phyloP scores from a whole-genome alignment of 2,329 filamentous ascomycete genomes.

The Trichoderma atrobrunneum region DNA sequence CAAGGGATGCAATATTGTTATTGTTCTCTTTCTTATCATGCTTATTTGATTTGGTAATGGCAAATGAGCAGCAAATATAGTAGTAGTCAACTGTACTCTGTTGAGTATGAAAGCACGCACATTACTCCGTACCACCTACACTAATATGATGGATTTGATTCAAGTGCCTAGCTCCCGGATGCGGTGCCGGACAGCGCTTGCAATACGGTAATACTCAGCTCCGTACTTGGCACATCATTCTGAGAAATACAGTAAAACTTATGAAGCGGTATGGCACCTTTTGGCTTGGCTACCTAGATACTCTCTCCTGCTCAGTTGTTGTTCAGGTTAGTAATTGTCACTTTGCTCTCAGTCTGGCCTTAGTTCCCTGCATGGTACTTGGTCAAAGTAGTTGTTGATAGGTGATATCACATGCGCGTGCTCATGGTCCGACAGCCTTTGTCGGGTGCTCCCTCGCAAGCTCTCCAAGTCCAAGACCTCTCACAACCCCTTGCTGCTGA shows the following conservation, averaged over 20 bases:
- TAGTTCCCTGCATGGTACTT: not conserved
- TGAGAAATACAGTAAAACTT: not conserved
- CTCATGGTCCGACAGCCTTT: not conserved
- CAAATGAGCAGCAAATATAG: not conserved
- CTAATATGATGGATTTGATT: not conserved
- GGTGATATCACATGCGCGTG: constrained; percentile 7
- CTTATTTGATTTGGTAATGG: not conserved
- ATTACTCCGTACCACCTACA: not conserved
- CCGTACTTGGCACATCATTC: not conserved
- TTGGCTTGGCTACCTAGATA: not conserved
- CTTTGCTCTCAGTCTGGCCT: not conserved
- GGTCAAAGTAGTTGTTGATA: not conserved
- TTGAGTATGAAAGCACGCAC: no score
- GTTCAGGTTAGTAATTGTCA: not conserved
- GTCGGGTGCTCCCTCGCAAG: not conserved
- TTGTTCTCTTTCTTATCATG: not conserved
- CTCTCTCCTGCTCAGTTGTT: not conserved
- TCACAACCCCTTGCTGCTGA: constrained; percentile 6
- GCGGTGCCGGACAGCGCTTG: not conserved
- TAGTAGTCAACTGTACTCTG: not conserved
- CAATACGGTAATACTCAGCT: not conserved
- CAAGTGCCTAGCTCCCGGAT: not conserved
- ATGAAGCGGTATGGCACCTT: not conserved
- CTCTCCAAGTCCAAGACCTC: not conserved
- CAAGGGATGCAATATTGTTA: not conserved